Evolutionary conservation across 805 yeast species (phyloP).

Genomic region (Wickerhamomyces sydowiorum): DNA sequence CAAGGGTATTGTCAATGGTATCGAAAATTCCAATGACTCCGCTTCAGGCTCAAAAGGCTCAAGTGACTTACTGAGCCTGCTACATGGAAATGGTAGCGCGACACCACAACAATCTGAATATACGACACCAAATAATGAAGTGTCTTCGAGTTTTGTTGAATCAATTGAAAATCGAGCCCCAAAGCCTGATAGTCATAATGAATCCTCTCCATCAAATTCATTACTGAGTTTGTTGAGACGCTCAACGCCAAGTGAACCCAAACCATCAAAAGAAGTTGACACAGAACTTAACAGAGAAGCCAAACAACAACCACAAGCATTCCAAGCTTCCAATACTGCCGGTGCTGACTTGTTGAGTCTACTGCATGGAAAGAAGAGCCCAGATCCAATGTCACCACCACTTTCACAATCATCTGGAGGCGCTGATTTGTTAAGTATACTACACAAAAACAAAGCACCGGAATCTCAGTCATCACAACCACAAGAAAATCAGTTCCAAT

Average conservation of each 20-base stretch:
- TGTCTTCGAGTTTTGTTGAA: conserved; percentile 1
- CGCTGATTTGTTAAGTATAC: conserved; percentile 1
- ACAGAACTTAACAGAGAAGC: background rate
- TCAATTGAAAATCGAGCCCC: background rate
- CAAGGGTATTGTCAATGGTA: background rate
- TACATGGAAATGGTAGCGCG: background rate
- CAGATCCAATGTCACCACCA: background rate
- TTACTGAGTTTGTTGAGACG: background rate
- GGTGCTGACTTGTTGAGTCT: conserved; percentile 4
- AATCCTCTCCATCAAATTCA: conserved; percentile 1
- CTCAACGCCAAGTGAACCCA: background rate
- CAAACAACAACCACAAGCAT: background rate
- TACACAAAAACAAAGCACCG: conserved; percentile 4
- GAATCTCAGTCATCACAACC: background rate
- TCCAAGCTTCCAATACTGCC: conserved; percentile 1
- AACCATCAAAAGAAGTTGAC: background rate
- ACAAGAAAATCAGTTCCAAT: conserved; percentile 3
- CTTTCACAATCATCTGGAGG: background rate
- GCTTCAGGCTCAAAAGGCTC: conserved; percentile 1
- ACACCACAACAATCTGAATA: background rate
- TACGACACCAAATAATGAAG: conserved; percentile 1
- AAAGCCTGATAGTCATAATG: background rate
- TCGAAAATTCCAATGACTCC: no score
- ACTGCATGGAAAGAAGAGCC: background rate
- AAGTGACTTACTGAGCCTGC: conserved; percentile 2